Base-by-base conservation (phyloP, 805 yeast genomes). In the Torulaspora gathmanii region DNA sequence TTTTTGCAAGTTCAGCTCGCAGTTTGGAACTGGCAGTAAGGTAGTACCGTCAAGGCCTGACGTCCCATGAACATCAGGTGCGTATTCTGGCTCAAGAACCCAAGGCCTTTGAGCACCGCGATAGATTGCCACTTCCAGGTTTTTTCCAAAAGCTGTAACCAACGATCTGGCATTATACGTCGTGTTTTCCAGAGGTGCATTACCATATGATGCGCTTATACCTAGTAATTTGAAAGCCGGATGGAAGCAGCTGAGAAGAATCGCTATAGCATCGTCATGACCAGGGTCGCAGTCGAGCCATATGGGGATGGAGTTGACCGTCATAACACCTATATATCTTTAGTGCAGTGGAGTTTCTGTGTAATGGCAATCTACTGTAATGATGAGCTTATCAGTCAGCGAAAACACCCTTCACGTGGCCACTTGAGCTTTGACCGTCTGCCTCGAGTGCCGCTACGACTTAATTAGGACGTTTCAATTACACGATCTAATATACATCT, bases 201-300 rank as follows among this genome's bases (percentile, higher is more conserved):
- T 83, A 1, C 95, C 95, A 57, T 79, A 82, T 17, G 82, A 83
- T 0, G 91, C 80, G 25, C 88, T 79, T n/a, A 86, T 72, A 2
- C 93, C 95, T 3, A 80, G 53, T 8, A 86, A 63, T 12, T 76
- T 62, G 64, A 79, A 77, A 20, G 72, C 65, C 0, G 87, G 85
- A 51, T 80, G 75, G 56, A 74, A 77, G 6, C 78, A 68, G 0
- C 86, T 79, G 20, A 88, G 52, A 8, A 85, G 66, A 6, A 88
- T 70, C 3, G 93, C 95, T 36, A 86, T 74, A 1, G 86, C 82
- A 56, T 88, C 96, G 58, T 88, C 96, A 57, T 84, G 93, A 1
- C 96, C 95, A 0, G 95, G 95, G 59, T 88, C 96, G 63, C 96
- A 88, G 65, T 88, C 96, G 10, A 88, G 64, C 95, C 95, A 88